These are phyloP conservation scores for Tuber brumale DNA, from an alignment of 495 filamentous ascomycete genomes.

Conservation along the genomic window DNA sequence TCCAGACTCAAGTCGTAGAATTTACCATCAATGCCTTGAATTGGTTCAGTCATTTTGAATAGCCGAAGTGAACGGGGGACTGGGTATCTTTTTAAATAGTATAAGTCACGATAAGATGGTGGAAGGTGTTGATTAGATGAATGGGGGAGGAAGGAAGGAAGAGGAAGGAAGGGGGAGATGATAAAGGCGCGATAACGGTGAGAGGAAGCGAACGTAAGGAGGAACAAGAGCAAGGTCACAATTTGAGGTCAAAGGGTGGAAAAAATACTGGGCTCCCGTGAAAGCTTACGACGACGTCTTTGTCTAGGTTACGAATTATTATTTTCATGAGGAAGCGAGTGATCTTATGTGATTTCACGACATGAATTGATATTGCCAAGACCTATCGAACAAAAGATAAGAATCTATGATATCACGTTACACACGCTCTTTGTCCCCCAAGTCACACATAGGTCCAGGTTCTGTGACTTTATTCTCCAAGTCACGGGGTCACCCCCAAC, in stretches of 20 bases:
- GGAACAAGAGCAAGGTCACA: not conserved
- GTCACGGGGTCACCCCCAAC: slow-evolving; percentile 1
- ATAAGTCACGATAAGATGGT: not conserved
- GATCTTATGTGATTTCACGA: not conserved
- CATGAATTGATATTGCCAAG: not conserved
- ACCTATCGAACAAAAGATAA: not conserved
- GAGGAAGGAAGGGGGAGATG: not conserved
- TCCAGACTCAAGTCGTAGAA: slow-evolving; percentile 1
- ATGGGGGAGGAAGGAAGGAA: not conserved
- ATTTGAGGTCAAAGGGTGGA: not conserved
- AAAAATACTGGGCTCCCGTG: not conserved
- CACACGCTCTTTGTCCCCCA: not conserved
- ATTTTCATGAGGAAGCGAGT: not conserved
- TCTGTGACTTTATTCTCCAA: not conserved
- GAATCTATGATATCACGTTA: not conserved
- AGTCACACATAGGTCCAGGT: not conserved
- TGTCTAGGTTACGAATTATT: not conserved
- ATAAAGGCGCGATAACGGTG: not conserved
- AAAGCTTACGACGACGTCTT: not conserved
- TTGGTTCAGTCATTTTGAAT: not conserved
- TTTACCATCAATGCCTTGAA: not conserved
- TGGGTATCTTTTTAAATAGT: not conserved
- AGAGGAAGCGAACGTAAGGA: not conserved
- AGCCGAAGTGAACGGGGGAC: not conserved
- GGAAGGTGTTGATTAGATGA: not conserved